A percentile compares a stretch with the other conserved stretches of the same genome.
phyloP scores from a whole-genome alignment of 2,329 filamentous ascomycete species.

The Diaporthe sp. region DNA sequence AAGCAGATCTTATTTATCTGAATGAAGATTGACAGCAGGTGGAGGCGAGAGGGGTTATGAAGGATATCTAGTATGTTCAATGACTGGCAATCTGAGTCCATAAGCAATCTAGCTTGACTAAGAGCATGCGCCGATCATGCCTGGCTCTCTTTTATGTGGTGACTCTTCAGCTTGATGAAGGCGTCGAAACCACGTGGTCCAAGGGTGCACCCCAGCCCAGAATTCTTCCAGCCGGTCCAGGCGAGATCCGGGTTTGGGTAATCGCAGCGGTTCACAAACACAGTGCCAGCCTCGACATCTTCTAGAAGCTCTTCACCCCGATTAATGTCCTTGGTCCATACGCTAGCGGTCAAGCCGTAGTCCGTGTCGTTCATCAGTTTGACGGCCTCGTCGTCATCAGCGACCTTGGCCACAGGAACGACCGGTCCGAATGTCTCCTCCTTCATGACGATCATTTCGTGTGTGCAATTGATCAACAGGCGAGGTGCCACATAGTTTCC shows the following conservation, averaged over 20 bases:
- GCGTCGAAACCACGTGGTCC: neutral
- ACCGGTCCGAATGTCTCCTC: neutral
- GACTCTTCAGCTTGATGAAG: neutral
- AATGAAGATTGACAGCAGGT: no score
- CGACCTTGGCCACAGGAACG: neutral
- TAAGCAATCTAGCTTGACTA: neutral
- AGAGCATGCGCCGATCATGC: neutral
- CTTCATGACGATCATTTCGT: neutral
- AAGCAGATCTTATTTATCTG: no score
- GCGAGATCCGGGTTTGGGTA: neutral
- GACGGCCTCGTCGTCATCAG: neutral
- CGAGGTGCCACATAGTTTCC: neutral
- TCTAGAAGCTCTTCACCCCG: neutral
- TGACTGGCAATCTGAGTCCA: neutral
- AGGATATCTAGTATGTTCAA: neutral
- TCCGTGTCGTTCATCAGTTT: neutral
- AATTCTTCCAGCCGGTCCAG: neutral
- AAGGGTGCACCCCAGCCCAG: neutral
- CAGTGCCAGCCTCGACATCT: neutral
- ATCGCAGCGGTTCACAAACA: neutral
- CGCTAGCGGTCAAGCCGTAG: neutral
- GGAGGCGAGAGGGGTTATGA: no score
- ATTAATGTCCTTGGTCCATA: neutral
- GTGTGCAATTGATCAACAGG: neutral
- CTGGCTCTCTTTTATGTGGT: neutral